Base-by-base conservation (phyloP, 805 yeast genomes). In the Metschnikowia sp. region DNA sequence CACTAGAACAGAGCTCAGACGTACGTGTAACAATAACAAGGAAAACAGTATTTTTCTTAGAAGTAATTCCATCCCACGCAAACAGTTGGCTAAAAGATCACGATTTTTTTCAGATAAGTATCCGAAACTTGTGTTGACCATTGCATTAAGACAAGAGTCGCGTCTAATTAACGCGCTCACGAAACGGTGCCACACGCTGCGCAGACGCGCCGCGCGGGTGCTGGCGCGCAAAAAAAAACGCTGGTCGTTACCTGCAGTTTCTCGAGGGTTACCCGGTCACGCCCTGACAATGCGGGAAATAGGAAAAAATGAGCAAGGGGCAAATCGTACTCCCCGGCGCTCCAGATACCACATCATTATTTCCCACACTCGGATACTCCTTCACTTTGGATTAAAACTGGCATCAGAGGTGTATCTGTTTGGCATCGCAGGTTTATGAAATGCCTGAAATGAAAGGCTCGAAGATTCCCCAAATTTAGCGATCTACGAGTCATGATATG, bases 191-290 rank as follows among this genome's bases (percentile, higher is more conserved):
- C 37, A 12, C 12, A 11, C 10, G 6, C 12, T 8, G 26, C 32
- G 26, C 26, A 22, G 26, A 22, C 26, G 26, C 26, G 26, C 26
- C 26, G 26, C 26, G 26, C 26, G 26, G 26, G 26, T 22, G 47
- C 42, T 44, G 48, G 40, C 41, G 40, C 40, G 40, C 48, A 43
- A 43, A 40, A 39, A 43, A 31, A 22, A 22, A 13, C 33, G 43
- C 36, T 39, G 40, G 36, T 10, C 32, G 12, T 13, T 37, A 13
- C 31, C 11, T 37, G 31, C 42, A 38, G 32, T 39, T 31, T 22
- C 19, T 13, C 7, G 19, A 3, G 26, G 26, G 48, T 45, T 45
- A 45, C 48, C 48, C 48, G 48, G 39, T 42, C 36, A 19, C n/a
- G 26, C 19, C 39, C 26, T 29, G 35, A 39, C 36, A 29, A 38